A percentile compares a stretch with the other conserved stretches of the same genome.
These are phyloP conservation scores for Plasmopara halstedii DNA, from an alignment of 352 stramenopile genomes.

Conservation along the genomic window DNA sequence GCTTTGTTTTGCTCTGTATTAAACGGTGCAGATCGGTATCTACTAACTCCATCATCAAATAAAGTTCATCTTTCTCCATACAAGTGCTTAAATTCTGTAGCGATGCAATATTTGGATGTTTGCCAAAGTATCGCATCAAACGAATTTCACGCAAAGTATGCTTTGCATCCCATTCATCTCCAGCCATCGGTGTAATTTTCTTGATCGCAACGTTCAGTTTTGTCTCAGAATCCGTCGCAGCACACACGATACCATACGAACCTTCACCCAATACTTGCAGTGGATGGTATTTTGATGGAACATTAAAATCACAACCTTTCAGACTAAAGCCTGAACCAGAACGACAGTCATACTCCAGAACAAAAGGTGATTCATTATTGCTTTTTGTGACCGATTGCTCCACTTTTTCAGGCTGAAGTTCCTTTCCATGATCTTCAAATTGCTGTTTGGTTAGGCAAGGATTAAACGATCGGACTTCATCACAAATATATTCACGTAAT, in stretches of 20 bases:
- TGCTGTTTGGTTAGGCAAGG: constrained; percentile 13
- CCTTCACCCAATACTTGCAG: constrained; percentile 86
- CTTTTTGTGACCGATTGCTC: neutral
- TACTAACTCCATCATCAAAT: constrained; percentile 93
- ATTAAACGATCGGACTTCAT: constrained; percentile 64
- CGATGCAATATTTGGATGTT: constrained; percentile 84
- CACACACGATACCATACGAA: constrained; percentile 90
- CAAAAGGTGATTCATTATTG: constrained; percentile 17
- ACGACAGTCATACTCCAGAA: constrained; percentile 51
- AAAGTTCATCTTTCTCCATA: constrained; percentile 88
- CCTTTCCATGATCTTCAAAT: constrained; percentile 21
- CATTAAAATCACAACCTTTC: constrained; percentile 82
- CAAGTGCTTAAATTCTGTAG: constrained; percentile 79
- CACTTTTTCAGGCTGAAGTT: constrained; percentile 10
- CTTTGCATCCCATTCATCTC: constrained; percentile 86
- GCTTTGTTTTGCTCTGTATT: constrained; percentile 85
- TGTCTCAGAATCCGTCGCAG: constrained; percentile 61
- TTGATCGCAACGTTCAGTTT: constrained; percentile 88
- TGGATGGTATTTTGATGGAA: constrained; percentile 70
- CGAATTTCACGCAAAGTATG: constrained; percentile 88
- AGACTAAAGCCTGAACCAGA: constrained; percentile 63
- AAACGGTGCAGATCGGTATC: constrained; percentile 89
- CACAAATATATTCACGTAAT: constrained; percentile 70
- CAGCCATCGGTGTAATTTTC: constrained; percentile 89
- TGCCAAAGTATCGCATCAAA: constrained; percentile 85